Evolutionary conservation across 306 rosid genomes (phyloP), one percentile per base, ranked within the genome.

Genomic region (Styphnolobium japonicum): DNA sequence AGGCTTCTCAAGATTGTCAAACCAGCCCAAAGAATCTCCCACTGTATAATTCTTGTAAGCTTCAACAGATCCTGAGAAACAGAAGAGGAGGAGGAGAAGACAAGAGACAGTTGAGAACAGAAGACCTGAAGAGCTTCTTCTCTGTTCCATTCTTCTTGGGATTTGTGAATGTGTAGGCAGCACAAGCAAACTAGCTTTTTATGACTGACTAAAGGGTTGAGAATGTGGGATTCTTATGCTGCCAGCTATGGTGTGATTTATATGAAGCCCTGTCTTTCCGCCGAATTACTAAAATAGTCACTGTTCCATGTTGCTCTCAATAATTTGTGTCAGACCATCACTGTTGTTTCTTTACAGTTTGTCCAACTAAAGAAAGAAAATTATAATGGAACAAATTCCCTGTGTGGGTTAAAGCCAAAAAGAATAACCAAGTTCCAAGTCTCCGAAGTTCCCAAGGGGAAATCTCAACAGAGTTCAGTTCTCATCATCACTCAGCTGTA

Each of bases 1-100:
- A 25, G 97, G 85, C 57, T 92, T 92, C 58, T 71, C 72, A 19
- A 76, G 66, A 7, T 55, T 88, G 56, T 94, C 99, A 71, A 85
- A 95, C 98, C 98, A 95, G 4, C 99, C 99, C 53, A 89, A 51
- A 34, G 98, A 88, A 71, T 91, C 98, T 2, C 99, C 99, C 0
- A 95, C 99, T 0, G 99, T 95, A 85, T 88, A 88, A 83, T 95
- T 95, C 80, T 87, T 85, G 94, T 91, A 91, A 45, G 93, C 91
- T 12, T 74, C 65, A 46, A 82, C 94, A 80, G 93, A 89, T 76
- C 87, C 84, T 11, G 66, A 78, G 61, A 85, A 78, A 12, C 61
- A 84, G 6, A 79, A n/a, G 10, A 80, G 14, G 42, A 88, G 5
- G 15, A 77, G 16, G 52, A 66, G 16, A 39, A 75, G 27, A 67